Conservation (phyloP, 345 rosid genomes). For the Brassica napus region DNA sequence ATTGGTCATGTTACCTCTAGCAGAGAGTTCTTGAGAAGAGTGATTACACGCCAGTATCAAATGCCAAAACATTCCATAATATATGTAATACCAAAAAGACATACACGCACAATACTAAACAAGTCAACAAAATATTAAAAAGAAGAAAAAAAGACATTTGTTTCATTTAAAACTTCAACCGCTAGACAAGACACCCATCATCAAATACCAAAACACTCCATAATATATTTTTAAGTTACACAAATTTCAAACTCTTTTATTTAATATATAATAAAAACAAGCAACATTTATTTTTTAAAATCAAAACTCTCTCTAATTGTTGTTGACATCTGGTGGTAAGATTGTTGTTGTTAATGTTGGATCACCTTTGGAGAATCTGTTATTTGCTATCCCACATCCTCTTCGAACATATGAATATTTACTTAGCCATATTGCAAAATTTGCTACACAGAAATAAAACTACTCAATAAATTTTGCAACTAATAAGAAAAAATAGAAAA, state of each 20-base stretch:
- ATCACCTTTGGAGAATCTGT: neutral
- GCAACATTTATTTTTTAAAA: neutral
- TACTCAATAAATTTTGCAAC: too few relatives aligned
- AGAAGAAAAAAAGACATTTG: neutral
- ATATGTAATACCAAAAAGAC: neutral
- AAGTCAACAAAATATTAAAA: neutral
- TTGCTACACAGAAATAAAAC: too few relatives aligned
- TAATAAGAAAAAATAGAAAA: too few relatives aligned
- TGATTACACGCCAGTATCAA: too few relatives aligned
- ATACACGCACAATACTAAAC: neutral
- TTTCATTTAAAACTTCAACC: neutral
- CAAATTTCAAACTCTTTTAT: neutral
- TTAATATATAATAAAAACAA: too few relatives aligned
- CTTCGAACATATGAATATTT: too few relatives aligned
- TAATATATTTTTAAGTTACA: neutral
- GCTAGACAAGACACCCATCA: neutral
- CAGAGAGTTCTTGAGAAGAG: too few relatives aligned
- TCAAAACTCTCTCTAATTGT: neutral
- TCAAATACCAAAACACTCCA: neutral
- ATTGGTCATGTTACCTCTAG: too few relatives aligned
- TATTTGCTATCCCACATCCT: too few relatives aligned
- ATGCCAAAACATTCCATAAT: too few relatives aligned
- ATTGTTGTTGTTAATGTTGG: neutral
- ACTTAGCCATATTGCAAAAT: too few relatives aligned
- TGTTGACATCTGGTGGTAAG: neutral